phyloP scores from a whole-genome alignment of 2,329 filamentous ascomycete genomes.

The Penicillium sclerotiorum region DNA sequence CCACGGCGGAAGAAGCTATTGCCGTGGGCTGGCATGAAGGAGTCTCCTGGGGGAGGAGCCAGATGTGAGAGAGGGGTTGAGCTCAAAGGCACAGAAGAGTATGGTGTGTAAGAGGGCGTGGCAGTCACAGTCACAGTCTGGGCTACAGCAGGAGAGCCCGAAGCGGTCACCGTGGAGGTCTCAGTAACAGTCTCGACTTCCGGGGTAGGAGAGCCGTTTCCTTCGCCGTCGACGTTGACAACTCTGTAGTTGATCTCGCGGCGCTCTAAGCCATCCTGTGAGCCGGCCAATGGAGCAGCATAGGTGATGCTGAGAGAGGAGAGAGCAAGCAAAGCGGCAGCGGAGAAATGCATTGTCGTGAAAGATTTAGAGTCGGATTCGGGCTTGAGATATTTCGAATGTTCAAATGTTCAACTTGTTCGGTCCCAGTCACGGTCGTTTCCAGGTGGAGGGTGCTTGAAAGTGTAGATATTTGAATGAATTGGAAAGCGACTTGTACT shows the following conservation, averaged over 20 bases:
- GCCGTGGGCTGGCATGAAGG: slow-evolving; percentile 16
- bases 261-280: slow-evolving; percentile 27
- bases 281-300: slow-evolving; percentile 31
- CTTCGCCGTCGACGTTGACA: slow-evolving; percentile 36
- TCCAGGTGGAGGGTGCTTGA: too few relatives aligned
- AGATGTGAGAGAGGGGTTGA: slow-evolving; percentile 14
- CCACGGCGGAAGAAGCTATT: slow-evolving; percentile 23
- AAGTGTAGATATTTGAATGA: background rate
- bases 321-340: slow-evolving; percentile 29
- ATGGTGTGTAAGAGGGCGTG: slow-evolving; percentile 14
- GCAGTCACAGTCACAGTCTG: slow-evolving; percentile 22
- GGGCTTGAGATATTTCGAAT: too few relatives aligned
- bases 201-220: slow-evolving; percentile 18
- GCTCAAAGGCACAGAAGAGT: slow-evolving; percentile 11
- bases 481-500: slow-evolving; percentile 3
- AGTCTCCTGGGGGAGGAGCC: slow-evolving; percentile 14
- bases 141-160: slow-evolving; percentile 10
- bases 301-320: slow-evolving; percentile 30
- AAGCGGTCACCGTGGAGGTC: slow-evolving; percentile 22
- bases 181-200: slow-evolving; percentile 23
- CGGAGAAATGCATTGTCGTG: slow-evolving; percentile 37
- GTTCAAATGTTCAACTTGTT: too few relatives aligned
- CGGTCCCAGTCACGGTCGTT: too few relatives aligned
- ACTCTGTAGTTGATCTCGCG: slow-evolving; percentile 31
- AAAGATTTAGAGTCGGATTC: too few relatives aligned